A percentile compares a stretch with the other conserved stretches of the same genome.
phyloP scores from a whole-genome alignment of 2,329 filamentous ascomycete species.

The Achaetomium macrosporum region DNA sequence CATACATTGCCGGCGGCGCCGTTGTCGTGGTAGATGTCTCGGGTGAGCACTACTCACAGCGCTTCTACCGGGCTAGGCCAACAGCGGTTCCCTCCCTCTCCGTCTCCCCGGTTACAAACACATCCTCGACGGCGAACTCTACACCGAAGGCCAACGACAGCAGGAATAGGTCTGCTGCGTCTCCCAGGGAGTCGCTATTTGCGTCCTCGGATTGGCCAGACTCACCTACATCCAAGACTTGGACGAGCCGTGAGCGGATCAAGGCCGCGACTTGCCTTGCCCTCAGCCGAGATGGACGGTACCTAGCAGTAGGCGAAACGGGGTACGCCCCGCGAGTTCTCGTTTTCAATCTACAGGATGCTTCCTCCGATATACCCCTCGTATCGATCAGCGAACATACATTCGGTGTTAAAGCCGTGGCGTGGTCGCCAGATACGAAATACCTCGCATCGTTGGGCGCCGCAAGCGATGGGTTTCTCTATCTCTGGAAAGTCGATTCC shows the following conservation, averaged over 20 bases:
- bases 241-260: slow-evolving; percentile 85
- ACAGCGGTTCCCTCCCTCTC: slow-evolving; percentile 63
- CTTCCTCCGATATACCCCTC: slow-evolving; percentile 72
- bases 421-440: slow-evolving; percentile 81
- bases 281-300: slow-evolving; percentile 79
- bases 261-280: slow-evolving; percentile 91
- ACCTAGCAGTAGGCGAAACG: slow-evolving; percentile 88
- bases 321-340: slow-evolving; percentile 89
- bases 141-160: slow-evolving; percentile 60
- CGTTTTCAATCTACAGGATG: slow-evolving; percentile 79
- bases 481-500: slow-evolving; percentile 82
- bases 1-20: slow-evolving; percentile 86
- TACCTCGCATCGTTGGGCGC: slow-evolving; percentile 85
- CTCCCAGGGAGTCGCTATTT: slow-evolving; percentile 44
- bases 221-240: slow-evolving; percentile 60
- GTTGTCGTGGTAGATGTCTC: slow-evolving; percentile 84
- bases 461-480: slow-evolving; percentile 88
- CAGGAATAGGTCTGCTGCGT: slow-evolving; percentile 48
- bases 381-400: slow-evolving; percentile 84
- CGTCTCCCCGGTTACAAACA: slow-evolving; percentile 46
- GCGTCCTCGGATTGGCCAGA: slow-evolving; percentile 53
- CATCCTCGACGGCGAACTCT: slow-evolving; percentile 45
- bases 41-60: slow-evolving; percentile 62
- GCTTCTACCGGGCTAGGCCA: slow-evolving; percentile 85
- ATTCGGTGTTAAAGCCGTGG: slow-evolving; percentile 80